phyloP scores from a whole-genome alignment of 1,139 yeast genomes.

The Meyerozyma carpophila region DNA sequence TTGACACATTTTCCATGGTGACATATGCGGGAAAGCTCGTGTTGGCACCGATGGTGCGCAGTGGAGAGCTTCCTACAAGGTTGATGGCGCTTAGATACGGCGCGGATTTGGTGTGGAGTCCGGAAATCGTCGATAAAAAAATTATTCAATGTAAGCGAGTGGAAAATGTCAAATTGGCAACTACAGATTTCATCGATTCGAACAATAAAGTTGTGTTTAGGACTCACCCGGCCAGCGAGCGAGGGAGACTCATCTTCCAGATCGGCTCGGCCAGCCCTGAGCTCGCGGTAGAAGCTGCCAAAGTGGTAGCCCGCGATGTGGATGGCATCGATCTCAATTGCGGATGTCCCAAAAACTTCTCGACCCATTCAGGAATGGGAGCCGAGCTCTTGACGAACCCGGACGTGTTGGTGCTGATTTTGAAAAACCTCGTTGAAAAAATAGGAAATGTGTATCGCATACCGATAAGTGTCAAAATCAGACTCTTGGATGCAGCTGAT shows the following conservation, averaged over 20 bases:
- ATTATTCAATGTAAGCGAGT: conserved; percentile 63
- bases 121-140: conserved; percentile 88
- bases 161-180: conserved; percentile 48
- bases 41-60: conserved; percentile 94
- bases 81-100: conserved; percentile 74
- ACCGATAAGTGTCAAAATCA: conserved; percentile 85
- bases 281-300: conserved; percentile 84
- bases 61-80: conserved; percentile 90
- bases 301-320: conserved; percentile 74
- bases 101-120: conserved; percentile 94
- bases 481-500: conserved; percentile 57
- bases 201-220: conserved; percentile 55
- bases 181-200: conserved; percentile 51
- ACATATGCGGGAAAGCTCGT: conserved; percentile 59
- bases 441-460: conserved; percentile 75
- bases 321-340: conserved; percentile 91
- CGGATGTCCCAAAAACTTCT: conserved; percentile 92
- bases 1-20: conserved; percentile 11
- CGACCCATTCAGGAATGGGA: conserved; percentile 94
- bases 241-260: conserved; percentile 70
- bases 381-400: conserved; percentile 86
- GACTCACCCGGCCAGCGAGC: conserved; percentile 60
- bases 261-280: conserved; percentile 83
- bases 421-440: conserved; percentile 60
- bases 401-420: conserved; percentile 64